Evolutionary conservation across 176 grass and related monocot genomes (phyloP), one percentile per base, ranked within the genome.

Genomic region (Carex pumila): DNA sequence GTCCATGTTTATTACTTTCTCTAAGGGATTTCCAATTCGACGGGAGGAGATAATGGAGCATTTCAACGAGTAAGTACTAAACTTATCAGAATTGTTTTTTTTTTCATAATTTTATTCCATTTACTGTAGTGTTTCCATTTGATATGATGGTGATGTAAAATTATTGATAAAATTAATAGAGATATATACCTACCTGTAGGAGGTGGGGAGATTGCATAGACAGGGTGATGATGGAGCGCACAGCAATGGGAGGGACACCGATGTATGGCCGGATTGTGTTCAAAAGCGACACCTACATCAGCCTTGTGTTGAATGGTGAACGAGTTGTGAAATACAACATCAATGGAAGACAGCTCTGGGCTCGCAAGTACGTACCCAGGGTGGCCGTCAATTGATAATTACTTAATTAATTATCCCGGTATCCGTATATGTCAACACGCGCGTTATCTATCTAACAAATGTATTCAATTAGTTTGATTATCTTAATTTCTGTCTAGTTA

Each of bases 1-100:
- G 19, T 90, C 91, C 58, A 90, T 94, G 89, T 91, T 97, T 79
- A 68, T 93, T 18, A 93, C 91, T 39, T 91, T 93, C 66, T 87
- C 89, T 0, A 74, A 45, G 43, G 91, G 89, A 3, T 64, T 87
- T 49, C 54, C 91, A 11, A 57, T 92, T 2, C 78, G 68, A 0
- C 77, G 88, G 13, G 88, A 88, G 7, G 87, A 94, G 45, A 92
- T 97, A 13, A 86, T 84, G 2, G 58, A 87, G 31, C 87, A 97
- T 61, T 97, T 94, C 70, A 90, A 36, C 0, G 14, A 90, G 91
- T 94, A 84, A 75, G 71, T 54, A 75, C 19, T 14, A 7, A 75
- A 25, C 47, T 75, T 52, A 19, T 64, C 32, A 37, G 22, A 65
- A 31, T n/a, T n/a, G 1, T 12, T 65, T 65, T 32, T 1, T 0